These are phyloP conservation scores for Lagenaria siceraria DNA, from an alignment of 306 rosid species.

Conservation along the genomic window DNA sequence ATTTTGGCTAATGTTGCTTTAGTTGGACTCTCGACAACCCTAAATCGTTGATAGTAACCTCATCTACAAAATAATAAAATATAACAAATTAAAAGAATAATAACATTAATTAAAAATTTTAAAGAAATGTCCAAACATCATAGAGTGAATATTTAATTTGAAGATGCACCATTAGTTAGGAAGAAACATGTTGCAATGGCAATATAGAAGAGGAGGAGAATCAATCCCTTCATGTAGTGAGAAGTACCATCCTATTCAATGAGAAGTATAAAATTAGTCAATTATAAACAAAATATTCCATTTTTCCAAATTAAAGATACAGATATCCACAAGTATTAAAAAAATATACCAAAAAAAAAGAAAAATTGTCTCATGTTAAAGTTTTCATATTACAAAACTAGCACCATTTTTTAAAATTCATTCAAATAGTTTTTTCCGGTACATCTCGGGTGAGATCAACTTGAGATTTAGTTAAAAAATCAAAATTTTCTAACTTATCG, in stretches of 20 bases:
- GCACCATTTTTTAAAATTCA: too few species aligned
- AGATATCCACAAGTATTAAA: too few species aligned
- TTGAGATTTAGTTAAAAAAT: too few species aligned
- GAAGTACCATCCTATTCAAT: conserved; percentile 62
- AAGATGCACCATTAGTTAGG: conserved; percentile 15
- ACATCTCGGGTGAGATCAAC: too few species aligned
- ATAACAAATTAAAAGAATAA: background rate
- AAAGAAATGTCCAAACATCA: background rate
- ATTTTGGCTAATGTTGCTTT: background rate
- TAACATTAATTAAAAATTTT: background rate
- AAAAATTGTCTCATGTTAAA: too few species aligned
- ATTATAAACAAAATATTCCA: background rate
- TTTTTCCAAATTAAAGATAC: background rate
- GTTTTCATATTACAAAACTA: too few species aligned
- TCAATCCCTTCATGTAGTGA: conserved; percentile 78
- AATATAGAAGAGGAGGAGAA: conserved; percentile 73
- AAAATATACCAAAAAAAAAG: too few species aligned
- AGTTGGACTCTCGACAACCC: too few species aligned
- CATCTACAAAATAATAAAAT: background rate
- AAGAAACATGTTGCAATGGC: conserved; percentile 75
- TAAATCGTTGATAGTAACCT: background rate
- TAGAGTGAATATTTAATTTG: background rate
- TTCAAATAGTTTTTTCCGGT: too few species aligned
- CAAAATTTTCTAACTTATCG: too few species aligned
- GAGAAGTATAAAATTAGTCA: background rate